phyloP scores from a whole-genome alignment of 169 alveolate species.

The Cryptosporidium xiaoi region DNA sequence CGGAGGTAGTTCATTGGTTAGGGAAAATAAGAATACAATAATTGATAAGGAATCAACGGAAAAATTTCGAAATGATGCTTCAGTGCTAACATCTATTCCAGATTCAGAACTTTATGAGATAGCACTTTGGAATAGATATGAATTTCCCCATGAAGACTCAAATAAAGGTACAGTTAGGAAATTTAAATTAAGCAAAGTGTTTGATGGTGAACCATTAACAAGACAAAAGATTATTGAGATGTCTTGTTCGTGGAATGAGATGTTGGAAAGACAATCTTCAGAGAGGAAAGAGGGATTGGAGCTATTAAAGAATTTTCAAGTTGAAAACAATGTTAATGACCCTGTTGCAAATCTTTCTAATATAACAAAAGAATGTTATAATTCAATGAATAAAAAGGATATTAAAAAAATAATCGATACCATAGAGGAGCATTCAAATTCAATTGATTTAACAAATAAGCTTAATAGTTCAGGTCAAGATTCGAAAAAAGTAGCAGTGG shows the following conservation, averaged over 20 bases:
- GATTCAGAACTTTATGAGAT: conserved; percentile 56
- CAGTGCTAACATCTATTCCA: conserved; percentile 32
- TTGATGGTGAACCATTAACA: conserved; percentile 26
- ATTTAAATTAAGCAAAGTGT: background rate
- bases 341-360: background rate
- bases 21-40: background rate
- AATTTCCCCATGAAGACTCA: conserved; percentile 45
- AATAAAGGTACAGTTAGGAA: conserved; percentile 48
- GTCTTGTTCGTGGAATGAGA: conserved; percentile 32
- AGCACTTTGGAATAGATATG: conserved; percentile 53
- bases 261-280: conserved; percentile 4
- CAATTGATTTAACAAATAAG: background rate
- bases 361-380: background rate
- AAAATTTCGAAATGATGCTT: background rate
- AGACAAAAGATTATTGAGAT: conserved; percentile 9
- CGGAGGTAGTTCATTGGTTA: too few relatives aligned
- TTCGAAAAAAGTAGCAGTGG: background rate
- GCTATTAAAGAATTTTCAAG: conserved; percentile 12
- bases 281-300: conserved; percentile 35
- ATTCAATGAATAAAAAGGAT: conserved; percentile 23
- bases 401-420: conserved; percentile 7
- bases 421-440: background rate
- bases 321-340: background rate
- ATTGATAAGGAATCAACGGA: background rate
- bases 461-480: background rate